Conservation (phyloP, 331 rosid genomes). For the Quercus lobata region DNA sequence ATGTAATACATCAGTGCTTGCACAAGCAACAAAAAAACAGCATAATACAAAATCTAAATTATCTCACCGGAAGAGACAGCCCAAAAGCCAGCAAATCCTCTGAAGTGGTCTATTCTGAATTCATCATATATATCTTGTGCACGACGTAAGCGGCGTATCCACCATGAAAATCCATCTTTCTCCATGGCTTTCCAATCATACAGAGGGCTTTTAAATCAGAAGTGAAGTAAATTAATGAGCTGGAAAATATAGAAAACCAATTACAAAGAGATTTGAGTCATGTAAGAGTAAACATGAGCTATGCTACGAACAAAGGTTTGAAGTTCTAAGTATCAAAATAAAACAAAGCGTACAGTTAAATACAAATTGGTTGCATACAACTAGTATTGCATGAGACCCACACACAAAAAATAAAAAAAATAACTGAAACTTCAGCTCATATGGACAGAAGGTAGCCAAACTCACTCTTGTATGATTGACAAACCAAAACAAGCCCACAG, state of each 20-base stretch:
- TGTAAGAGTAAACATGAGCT: neutral
- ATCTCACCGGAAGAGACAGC: slow-evolving; percentile 92
- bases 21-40: neutral
- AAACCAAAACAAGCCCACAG: neutral
- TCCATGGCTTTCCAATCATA: slow-evolving; percentile 98
- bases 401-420: neutral
- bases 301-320: neutral
- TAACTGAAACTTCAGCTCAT: too few species aligned
- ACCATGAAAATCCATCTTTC: slow-evolving; percentile 92
- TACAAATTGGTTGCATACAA: neutral
- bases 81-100: slow-evolving; percentile 96
- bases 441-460: too few species aligned
- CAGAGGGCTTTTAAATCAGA: slow-evolving; percentile 66
- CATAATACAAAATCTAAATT: slow-evolving; percentile 15
- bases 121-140: slow-evolving; percentile 82
- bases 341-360: neutral
- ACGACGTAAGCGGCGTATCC: slow-evolving; percentile 77
- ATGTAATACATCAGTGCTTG: slow-evolving; percentile 30
- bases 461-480: neutral
- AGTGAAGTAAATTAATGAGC: slow-evolving; percentile 19
- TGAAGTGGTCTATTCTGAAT: slow-evolving; percentile 91
- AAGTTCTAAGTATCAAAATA: neutral
- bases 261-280: slow-evolving; percentile 2
- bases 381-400: neutral
- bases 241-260: slow-evolving; percentile 16